Base-by-base conservation (phyloP, 352 stramenopile genomes). In the Pythium brassicae region DNA sequence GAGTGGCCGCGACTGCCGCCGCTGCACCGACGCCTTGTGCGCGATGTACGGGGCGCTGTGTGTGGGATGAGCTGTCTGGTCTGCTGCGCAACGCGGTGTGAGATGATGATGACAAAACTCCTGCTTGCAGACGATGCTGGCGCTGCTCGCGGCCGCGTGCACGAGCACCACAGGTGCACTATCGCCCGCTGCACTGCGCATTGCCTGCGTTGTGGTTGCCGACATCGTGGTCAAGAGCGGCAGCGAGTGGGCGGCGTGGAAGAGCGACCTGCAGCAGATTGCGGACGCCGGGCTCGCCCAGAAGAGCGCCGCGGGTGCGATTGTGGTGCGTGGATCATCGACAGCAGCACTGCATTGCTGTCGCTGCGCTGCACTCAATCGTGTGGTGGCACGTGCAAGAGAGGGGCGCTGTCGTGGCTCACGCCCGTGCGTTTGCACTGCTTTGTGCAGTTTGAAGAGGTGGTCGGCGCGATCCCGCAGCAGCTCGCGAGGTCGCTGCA, bases 141-240 rank as follows among this genome's bases (percentile, higher is more conserved):
- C 74, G 55, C n/a, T 78, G 26, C 63, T 84, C 25, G 61, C 65
- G 5, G 44, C 51, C 15, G 66, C 66, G 20, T 83, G 76, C 53
- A 60, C 64, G 20, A 50, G 54, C 8, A 53, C 60, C 26, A 26
- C 45, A 3, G 39, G 34, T 9, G 40, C 61, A 14, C 55, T 79
- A 1, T 71, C 69, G 43, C 32, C 59, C 8, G 40, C 59, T 12
- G 35, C 55, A 19, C 74, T 76, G 42, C 71, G 74, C 22, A 63
- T 86, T 25, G 67, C 74, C 14, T 86, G 76, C n/a, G 65, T 76
- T 0, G 69, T 74, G 14, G 37, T 86, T 22, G 73, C 64, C 11
- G 65, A 76, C 57, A 71, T 86, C 50, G 48, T 83, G 17, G 72
- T 81, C 27, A 77, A 83, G 53, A 83, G 66, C 10, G 60, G 53